Base-by-base conservation (phyloP, 495 filamentous ascomycete species). In the Neurospora cerealis region DNA sequence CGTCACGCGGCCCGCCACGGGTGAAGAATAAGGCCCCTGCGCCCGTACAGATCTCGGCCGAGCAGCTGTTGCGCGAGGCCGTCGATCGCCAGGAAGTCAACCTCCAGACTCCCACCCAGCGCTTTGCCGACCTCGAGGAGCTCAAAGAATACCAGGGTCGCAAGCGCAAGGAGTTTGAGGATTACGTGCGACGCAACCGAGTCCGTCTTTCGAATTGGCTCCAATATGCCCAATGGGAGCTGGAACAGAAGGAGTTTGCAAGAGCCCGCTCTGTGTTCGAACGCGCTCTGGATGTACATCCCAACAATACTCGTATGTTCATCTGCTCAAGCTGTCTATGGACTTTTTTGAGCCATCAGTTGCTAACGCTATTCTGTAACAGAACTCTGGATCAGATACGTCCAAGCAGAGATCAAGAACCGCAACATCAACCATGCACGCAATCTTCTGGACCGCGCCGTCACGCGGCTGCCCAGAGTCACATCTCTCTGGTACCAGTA, bases 401-500 rank as follows among this genome's bases (percentile, higher is more conserved):
- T 95, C 75, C 95, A 99, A 83, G 90, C 93, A 69, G 96, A 99
- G 87, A 97, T 99, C 92, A 96, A 95, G 82, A 93, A 88, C 69
- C 86, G 94, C 71, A 98, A 98, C 81, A 98, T 99, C 85, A 98
- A 97, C 80, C 96, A 98, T 88, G 94, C 96, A 40, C 86, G 96
- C 72, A 99, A 99, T 79, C 83, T 99, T 48, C 87, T 98, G 39
- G 96, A 99, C 80, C 93, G 96, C 69, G 96, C 96, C 42, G 93
- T 99, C 69, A 96, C 95, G 2, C 93, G 96, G 72, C 85, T 98
- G 40, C 96, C 96, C 40, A 86, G 96, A 42, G 88, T 98, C 37
- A 92, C 97, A 80, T 98, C 98, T 84, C 85, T 99, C 70, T 99
- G 96, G 96, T 98, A 95, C 83, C 97, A 98, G 80, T 98, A 97